phyloP scores from a whole-genome alignment of 2,329 filamentous ascomycete species.

The Beauveria scarabaeidicola region DNA sequence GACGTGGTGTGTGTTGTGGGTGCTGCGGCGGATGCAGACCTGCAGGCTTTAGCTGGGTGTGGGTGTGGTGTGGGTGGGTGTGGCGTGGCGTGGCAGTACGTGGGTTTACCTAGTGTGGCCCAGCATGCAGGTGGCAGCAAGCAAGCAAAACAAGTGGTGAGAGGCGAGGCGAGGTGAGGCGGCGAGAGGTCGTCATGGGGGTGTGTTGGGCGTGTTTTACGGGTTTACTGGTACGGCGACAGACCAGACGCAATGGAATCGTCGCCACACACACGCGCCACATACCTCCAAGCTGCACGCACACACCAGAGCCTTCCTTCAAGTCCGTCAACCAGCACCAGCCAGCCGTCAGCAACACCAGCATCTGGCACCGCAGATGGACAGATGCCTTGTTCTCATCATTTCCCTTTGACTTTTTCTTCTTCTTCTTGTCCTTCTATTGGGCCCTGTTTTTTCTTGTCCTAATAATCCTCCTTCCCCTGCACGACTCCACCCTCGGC shows the following conservation, averaged over 20 bases:
- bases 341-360: not conserved
- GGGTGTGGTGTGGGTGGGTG: not conserved
- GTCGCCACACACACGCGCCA: not conserved
- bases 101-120: not conserved
- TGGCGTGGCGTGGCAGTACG: conserved; percentile 2
- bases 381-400: not conserved
- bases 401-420: not conserved
- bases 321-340: not conserved
- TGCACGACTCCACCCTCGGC: conserved; percentile 4
- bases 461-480: not conserved
- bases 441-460: conserved; percentile 5
- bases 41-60: conserved; percentile 9
- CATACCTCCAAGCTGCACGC: not conserved
- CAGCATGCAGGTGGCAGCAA: not conserved
- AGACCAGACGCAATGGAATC: not conserved
- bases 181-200: conserved; percentile 3
- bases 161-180: not conserved
- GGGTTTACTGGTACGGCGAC: no score
- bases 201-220: not conserved
- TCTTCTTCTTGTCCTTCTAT: not conserved
- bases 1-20: conserved; percentile 1
- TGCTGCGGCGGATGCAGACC: conserved; percentile 6
- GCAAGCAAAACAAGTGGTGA: not conserved
- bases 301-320: no score
- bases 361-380: not conserved